Evolutionary conservation across 768 basidiomycete species (phyloP), one percentile per base, ranked within the genome.

Genomic region (Boletellus ananas): DNA sequence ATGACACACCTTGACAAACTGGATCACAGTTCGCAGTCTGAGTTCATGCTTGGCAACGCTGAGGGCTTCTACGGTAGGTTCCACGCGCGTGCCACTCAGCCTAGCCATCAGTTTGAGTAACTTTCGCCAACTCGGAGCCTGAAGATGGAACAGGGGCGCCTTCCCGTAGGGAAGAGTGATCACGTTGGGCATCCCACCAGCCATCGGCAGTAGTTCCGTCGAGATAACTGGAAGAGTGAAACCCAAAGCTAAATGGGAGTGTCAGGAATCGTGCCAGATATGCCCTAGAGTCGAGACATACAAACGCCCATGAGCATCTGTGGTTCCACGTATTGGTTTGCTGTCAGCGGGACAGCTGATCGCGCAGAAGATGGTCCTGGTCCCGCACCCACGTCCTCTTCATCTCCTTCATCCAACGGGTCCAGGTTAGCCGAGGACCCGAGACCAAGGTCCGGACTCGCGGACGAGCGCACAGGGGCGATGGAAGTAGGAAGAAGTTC

Each of bases 61-160:
- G 55, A 86, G 67, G 1, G 85, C 83, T 57, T 87, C 85, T 34
- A 87, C 61, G 0, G 84, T 81, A 1, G 89, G 80, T 56, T 90
- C 84, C 39, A 92, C 71, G 43, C 79, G 79, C 6, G 85, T 84
- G 27, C 75, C 80, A 49, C 84, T 83, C 50, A 90, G 66, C 52
- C 83, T 73, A 23, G 87, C 89, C 80, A 92, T 81, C 36, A 91
- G 64, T 58, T 81, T 86, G 34, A 91, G 72, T 47, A 91, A 58
- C 62, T 82, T 80, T 21, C 81, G 78, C 90, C 90, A 92, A 54
- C 71, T 83, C 6, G 82, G 80, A 1, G 85, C 85, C 58, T 84
- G 84, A 33, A 92, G 67, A 62, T 90, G 86, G 50, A 90, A 73
- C 10, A 85, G 77, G 12, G 84, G 79, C 39, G 75, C 79, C 52